Conservation (phyloP, 2,329 filamentous ascomycete species). For the Botryotinia convoluta region DNA sequence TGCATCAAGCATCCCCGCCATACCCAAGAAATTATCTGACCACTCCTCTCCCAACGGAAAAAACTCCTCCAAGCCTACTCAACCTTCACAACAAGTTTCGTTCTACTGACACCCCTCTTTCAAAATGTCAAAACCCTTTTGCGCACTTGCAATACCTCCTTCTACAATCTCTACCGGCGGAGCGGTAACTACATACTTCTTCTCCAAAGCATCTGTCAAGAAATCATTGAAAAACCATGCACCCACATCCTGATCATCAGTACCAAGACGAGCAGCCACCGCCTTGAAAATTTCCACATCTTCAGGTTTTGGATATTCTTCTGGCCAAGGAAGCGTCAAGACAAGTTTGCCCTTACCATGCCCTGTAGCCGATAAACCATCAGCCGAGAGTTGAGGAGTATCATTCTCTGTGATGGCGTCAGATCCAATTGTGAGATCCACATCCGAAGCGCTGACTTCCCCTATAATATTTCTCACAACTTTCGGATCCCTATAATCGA, state of each 20-base stretch:
- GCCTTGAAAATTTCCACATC: conserved; percentile 21
- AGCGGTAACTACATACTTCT: conserved; percentile 21
- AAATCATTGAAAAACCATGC: conserved; percentile 27
- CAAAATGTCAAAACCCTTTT: conserved; percentile 22
- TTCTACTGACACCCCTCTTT: conserved; percentile 29
- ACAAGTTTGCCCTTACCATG: conserved; percentile 20
- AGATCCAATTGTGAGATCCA: conserved; percentile 20
- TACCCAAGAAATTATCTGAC: background rate
- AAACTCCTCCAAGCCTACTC: background rate
- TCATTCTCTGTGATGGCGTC: conserved; percentile 21
- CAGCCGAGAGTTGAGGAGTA: conserved; percentile 6
- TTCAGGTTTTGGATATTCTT: conserved; percentile 5
- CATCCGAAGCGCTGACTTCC: conserved; percentile 14
- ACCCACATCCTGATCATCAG: conserved; percentile 20
- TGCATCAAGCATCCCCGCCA: no score
- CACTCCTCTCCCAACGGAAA: background rate
- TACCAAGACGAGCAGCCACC: background rate
- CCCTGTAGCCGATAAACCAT: conserved; percentile 16
- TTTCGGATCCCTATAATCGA: conserved; percentile 40
- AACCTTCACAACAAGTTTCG: conserved; percentile 26
- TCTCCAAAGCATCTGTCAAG: conserved; percentile 20
- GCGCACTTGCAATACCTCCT: conserved; percentile 21
- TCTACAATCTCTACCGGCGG: conserved; percentile 25
- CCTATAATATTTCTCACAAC: conserved; percentile 22
- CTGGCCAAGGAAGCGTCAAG: conserved; percentile 15